phyloP scores from a whole-genome alignment of 1,139 yeast genomes.

The Pichia sp. region DNA sequence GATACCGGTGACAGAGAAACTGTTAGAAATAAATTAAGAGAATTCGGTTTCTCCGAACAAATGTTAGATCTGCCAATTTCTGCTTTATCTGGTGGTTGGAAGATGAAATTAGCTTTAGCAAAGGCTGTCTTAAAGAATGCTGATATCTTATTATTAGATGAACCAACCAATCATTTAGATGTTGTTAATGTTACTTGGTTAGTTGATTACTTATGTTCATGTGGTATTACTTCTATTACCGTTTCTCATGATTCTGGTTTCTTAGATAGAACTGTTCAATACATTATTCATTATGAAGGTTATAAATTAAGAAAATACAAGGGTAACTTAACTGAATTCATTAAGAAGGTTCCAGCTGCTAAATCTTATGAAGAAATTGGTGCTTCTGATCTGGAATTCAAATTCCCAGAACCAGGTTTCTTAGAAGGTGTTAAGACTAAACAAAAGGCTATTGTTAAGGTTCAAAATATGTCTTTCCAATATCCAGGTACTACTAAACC shows the following conservation, averaged over 20 bases:
- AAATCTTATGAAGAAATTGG: slow-evolving; percentile 97
- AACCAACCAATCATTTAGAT: slow-evolving; percentile 99
- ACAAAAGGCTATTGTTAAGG: slow-evolving; percentile 99
- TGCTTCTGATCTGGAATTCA: slow-evolving; percentile 93
- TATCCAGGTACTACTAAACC: slow-evolving; percentile 98
- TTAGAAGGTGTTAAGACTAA: slow-evolving; percentile 99
- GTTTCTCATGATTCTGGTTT: slow-evolving; percentile 99
- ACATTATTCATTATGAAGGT: slow-evolving; percentile 99
- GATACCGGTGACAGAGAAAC: slow-evolving; percentile 66
- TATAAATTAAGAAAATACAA: slow-evolving; percentile 98
- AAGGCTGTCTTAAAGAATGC: slow-evolving; percentile 99
- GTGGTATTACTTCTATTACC: slow-evolving; percentile 96
- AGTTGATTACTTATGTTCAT: slow-evolving; percentile 95
- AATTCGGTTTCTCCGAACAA: slow-evolving; percentile 87
- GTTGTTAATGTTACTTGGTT: slow-evolving; percentile 99
- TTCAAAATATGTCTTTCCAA: slow-evolving; percentile 94
- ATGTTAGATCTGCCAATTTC: slow-evolving; percentile 91
- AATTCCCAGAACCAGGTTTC: slow-evolving; percentile 99
- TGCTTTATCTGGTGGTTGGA: slow-evolving; percentile 99
- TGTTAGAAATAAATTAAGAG: slow-evolving; percentile 68
- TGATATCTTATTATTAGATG: slow-evolving; percentile 95
- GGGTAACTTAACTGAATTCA: slow-evolving; percentile 98
- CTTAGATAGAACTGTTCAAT: slow-evolving; percentile 95
- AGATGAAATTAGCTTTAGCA: slow-evolving; percentile 98
- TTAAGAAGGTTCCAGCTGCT: slow-evolving; percentile 97